Evolutionary conservation across 257 asterid genomes (phyloP).

Genomic region (Capsicum baccatum): DNA sequence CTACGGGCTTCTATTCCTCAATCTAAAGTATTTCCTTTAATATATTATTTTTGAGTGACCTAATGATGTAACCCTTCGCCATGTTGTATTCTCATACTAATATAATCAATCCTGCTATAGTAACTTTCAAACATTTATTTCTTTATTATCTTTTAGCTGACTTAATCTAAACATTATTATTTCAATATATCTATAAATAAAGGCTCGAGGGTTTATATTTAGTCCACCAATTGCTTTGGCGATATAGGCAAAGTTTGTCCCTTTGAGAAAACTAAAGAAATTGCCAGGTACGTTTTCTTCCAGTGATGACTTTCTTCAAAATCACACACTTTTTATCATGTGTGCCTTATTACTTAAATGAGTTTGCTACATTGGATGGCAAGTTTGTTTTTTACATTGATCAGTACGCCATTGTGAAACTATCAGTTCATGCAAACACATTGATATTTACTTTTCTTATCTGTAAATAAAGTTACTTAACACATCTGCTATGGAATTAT

Average conservation of each 20-base stretch:
- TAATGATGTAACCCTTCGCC: no score
- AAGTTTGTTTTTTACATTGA: no score
- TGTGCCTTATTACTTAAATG: no score
- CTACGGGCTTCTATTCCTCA: no score
- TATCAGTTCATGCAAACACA: neutral
- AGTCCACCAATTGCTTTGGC: slow-evolving; percentile 88
- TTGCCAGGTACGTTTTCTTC: slow-evolving; percentile 60
- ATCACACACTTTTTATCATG: no score
- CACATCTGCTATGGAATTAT: neutral
- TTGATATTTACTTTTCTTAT: neutral
- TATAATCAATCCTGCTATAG: no score
- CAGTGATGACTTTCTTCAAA: neutral
- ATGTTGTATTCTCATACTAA: no score
- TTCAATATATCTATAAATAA: slow-evolving; percentile 56
- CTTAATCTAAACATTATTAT: neutral
- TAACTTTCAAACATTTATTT: neutral
- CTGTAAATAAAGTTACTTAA: neutral
- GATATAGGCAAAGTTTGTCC: slow-evolving; percentile 86
- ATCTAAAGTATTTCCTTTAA: no score
- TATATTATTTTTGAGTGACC: no score
- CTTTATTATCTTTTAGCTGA: neutral
- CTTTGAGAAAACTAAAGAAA: slow-evolving; percentile 74
- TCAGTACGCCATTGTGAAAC: no score
- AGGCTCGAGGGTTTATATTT: slow-evolving; percentile 84
- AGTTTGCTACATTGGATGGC: no score